Evolutionary conservation across 768 basidiomycete species (phyloP).

Genomic region (Pulveroboletus ravenelii): DNA sequence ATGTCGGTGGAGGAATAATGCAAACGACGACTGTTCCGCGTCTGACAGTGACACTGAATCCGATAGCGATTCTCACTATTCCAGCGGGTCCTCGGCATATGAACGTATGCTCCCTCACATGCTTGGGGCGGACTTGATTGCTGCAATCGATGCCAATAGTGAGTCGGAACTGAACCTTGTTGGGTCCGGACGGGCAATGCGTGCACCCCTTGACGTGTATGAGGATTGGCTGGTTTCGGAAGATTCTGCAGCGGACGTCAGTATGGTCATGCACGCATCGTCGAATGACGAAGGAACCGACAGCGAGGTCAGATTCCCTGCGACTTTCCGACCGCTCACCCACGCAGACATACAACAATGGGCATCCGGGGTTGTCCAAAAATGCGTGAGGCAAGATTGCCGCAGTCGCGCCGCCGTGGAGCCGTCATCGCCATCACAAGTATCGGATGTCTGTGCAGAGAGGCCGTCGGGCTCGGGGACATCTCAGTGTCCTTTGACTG

Average conservation of each 20-base stretch:
- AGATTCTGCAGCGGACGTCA: constrained; percentile 18
- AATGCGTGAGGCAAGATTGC: constrained; percentile 17
- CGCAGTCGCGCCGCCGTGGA: constrained; percentile 3
- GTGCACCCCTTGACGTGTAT: not conserved
- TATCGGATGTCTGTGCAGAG: constrained; percentile 25
- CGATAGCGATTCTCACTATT: constrained; percentile 18
- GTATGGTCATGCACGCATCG: constrained; percentile 19
- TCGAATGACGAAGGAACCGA: constrained; percentile 9
- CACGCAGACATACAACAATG: constrained; percentile 25
- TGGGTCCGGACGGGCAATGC: not conserved
- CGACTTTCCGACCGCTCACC: constrained; percentile 12
- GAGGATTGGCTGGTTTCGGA: constrained; percentile 12
- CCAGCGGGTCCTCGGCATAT: constrained; percentile 18
- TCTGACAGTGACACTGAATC: constrained; percentile 16
- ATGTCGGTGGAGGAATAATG: not conserved
- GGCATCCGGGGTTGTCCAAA: constrained; percentile 25
- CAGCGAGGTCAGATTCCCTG: constrained; percentile 5
- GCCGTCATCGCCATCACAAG: constrained; percentile 25
- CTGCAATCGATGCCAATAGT: constrained; percentile 26
- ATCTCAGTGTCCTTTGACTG: constrained; percentile 24
- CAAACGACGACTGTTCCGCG: constrained; percentile 3
- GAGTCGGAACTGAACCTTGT: constrained; percentile 19
- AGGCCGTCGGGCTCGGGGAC: constrained; percentile 18
- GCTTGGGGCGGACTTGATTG: constrained; percentile 25
- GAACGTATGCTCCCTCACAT: constrained; percentile 22